These are phyloP conservation scores for Saposhnikovia divaricata DNA, from an alignment of 129 eudicot genomes.

Conservation along the genomic window DNA sequence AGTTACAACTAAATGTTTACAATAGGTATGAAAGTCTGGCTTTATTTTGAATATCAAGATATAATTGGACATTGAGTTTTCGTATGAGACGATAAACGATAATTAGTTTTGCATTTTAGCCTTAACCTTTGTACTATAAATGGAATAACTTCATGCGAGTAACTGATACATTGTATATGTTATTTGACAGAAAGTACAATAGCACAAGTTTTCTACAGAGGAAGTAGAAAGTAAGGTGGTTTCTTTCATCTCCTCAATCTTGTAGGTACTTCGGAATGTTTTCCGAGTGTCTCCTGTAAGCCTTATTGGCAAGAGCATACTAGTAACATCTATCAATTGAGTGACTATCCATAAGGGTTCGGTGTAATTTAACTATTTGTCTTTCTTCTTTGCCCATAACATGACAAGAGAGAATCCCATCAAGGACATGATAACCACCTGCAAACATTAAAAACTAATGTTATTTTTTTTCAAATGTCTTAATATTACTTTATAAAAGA, in stretches of 20 bases:
- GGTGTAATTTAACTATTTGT: background rate
- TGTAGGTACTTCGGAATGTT: background rate
- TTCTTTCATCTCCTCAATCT: background rate
- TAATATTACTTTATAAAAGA: background rate
- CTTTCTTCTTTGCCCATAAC: constrained; percentile 74
- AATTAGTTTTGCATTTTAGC: background rate
- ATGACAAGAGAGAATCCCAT: constrained; percentile 94
- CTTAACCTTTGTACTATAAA: background rate
- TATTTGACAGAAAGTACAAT: background rate
- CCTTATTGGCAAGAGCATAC: background rate
- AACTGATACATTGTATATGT: background rate
- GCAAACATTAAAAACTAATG: constrained; percentile 21
- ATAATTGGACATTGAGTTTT: background rate
- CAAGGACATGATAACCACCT: constrained; percentile 90
- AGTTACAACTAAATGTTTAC: background rate
- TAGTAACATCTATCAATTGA: background rate
- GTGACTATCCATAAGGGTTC: background rate
- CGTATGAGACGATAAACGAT: background rate
- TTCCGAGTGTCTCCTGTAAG: background rate
- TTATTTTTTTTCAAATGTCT: background rate
- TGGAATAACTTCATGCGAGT: background rate
- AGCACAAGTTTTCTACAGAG: background rate
- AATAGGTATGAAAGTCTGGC: background rate
- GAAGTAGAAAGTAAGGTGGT: background rate
- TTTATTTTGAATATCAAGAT: background rate